Base-by-base conservation (phyloP, 805 yeast genomes). In the Pichia californica region DNA sequence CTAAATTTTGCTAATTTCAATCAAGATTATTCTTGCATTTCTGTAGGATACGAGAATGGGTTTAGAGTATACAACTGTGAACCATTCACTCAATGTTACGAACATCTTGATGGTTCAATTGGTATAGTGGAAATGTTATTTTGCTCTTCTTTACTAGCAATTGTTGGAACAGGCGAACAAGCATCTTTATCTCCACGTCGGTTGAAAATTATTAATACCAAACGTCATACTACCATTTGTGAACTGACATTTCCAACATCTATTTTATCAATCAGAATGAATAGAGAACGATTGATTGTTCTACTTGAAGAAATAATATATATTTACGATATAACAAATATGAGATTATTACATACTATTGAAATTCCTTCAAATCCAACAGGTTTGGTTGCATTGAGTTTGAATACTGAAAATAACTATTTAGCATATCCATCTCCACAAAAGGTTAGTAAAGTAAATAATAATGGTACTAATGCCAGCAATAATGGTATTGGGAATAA, bases 61-160 rank as follows among this genome's bases (percentile, higher is more conserved):
- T 82, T 86, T 61, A 77, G 77, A 54, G 85, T 91, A 38, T 93
- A 75, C 70, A 87, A 86, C 57, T 88, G 96, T 63, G 88, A 84
- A 49, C 95, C 95, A 15, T 84, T 88, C 62, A 88, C 89, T 7
- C 76, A 77, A 52, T 83, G 87, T 56, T 82, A 79, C 56, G 71
- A 67, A 28, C 68, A 57, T 31, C 29, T 46, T 2, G 71, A 69
- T 41, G 84, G 82, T 29, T 73, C 50, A 2, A 73, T 81, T 26
- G 88, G 88, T 0, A 76, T 88, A 3, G 83, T 88, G 9, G 96
- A 89, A 58, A 91, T 91, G 98, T 74, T 91, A 18, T 91, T 87
- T 56, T 75, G 85, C 37, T 86, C 98, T 0, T 84, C 95, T 7
- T 69, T 91, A 31, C 71, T 93, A 13, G 96, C 94, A 0, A 67